Conservation (phyloP, 495 filamentous ascomycete genomes). For the Penicillium nucicola region DNA sequence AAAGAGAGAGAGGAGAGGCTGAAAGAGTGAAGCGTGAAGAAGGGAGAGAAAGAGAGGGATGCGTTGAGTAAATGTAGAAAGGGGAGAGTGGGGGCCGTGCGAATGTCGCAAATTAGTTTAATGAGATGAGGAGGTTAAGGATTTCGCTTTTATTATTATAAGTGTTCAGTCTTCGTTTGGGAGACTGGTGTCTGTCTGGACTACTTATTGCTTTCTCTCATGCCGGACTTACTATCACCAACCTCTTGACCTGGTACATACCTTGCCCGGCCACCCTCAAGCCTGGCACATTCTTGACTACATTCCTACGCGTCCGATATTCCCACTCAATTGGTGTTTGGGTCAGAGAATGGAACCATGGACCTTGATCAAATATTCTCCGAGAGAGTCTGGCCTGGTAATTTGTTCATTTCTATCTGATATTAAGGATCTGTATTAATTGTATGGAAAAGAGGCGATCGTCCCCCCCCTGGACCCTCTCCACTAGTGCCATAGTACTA, state of each 20-base stretch:
- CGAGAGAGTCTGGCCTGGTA: background rate
- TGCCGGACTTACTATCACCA: conserved; percentile 7
- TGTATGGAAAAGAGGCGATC: background rate
- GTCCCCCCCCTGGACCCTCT: conserved; percentile 11
- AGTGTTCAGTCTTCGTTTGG: too few species aligned
- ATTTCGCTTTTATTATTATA: background rate
- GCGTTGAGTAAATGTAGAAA: conserved; percentile 26
- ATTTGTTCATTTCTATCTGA: background rate
- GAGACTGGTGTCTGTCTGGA: background rate
- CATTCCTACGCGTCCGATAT: conserved; percentile 25
- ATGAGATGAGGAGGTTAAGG: background rate
- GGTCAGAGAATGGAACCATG: conserved; percentile 13
- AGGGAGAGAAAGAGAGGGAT: conserved; percentile 15
- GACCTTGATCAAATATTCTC: conserved; percentile 13
- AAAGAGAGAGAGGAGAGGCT: conserved; percentile 18
- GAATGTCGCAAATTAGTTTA: conserved; percentile 10
- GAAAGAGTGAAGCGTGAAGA: conserved; percentile 14
- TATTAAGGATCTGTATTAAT: background rate
- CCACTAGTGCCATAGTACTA: conserved; percentile 12
- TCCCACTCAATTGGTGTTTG: conserved; percentile 7
- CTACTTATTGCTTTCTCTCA: conserved; percentile 17
- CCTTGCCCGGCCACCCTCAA: conserved; percentile 18
- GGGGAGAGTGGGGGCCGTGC: conserved; percentile 23
- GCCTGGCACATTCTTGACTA: conserved; percentile 22
- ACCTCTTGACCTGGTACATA: conserved; percentile 23